Evolutionary conservation across 257 asterid species (phyloP), one percentile per base, ranked within the genome.

Genomic region (Lavandula angustifolia): DNA sequence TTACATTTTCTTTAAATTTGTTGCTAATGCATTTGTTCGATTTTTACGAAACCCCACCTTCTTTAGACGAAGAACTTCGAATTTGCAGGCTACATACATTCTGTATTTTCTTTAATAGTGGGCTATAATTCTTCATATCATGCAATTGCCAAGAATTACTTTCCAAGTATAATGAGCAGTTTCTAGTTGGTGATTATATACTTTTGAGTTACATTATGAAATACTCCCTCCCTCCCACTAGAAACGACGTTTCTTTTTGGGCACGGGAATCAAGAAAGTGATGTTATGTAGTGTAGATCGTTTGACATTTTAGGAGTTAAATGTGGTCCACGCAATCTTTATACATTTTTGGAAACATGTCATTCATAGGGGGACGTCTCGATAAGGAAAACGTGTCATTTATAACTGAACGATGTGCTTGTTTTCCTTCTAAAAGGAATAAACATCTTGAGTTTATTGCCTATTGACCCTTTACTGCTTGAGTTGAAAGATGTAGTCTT

Each of bases 361-460:
- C n/a, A n/a, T n/a, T n/a, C n/a, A n/a, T n/a, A n/a, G n/a, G n/a
- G n/a, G n/a, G n/a, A n/a, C n/a, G n/a, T n/a, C n/a, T n/a, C n/a
- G n/a, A n/a, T n/a, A n/a, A n/a, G n/a, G n/a, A n/a, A n/a, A n/a
- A n/a, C n/a, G n/a, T n/a, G n/a, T n/a, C n/a, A n/a, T n/a, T n/a
- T n/a, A n/a, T n/a, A n/a, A n/a, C n/a, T n/a, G n/a, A n/a, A n/a
- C 34, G 50, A 16, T 12, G 12, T 7, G 43, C 48, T 0, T 22
- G 35, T 55, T 49, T 64, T 50, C 27, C 46, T 54, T 54, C 4
- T 53, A 9, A 32, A 59, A 31, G n/a, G n/a, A n/a, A n/a, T n/a
- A n/a, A n/a, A n/a, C n/a, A n/a, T n/a, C n/a, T n/a, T 17, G 10
- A 37, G 34, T 73, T 4, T 48, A 57, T 46, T 5, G 51, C 7